These are phyloP conservation scores for Laguncularia racemosa DNA, from an alignment of 345 rosid species.

Conservation along the genomic window DNA sequence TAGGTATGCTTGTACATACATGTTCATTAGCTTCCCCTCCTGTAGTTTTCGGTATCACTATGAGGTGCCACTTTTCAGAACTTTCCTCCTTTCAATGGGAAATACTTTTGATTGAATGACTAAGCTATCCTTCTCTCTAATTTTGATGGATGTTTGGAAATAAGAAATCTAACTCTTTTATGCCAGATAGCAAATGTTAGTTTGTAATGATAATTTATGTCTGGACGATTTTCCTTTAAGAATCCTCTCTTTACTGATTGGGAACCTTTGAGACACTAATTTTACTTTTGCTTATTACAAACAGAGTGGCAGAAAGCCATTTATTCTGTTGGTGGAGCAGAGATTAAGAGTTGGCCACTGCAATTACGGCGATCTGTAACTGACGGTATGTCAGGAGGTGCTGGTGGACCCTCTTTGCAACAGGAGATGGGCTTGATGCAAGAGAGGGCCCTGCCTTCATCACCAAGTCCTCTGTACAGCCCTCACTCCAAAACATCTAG, in stretches of 20 bases:
- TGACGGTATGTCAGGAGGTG: constrained; percentile 63
- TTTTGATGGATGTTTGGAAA: not conserved
- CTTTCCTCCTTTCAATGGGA: not conserved
- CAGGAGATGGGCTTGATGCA: constrained; percentile 91
- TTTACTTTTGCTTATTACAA: constrained; percentile 11
- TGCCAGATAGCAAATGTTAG: too few species aligned
- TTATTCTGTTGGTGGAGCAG: constrained; percentile 84
- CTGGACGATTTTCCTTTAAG: constrained; percentile 4
- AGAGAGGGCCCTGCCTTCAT: constrained; percentile 80
- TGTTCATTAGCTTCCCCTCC: constrained; percentile 7
- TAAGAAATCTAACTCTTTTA: not conserved
- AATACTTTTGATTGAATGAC: not conserved
- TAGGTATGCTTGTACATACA: constrained; percentile 33
- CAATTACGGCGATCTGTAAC: constrained; percentile 85
- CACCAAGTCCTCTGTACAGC: constrained; percentile 75
- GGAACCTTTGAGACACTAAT: not conserved
- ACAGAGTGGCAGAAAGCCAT: constrained; percentile 99
- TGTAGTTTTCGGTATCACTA: not conserved
- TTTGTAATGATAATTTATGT: not conserved
- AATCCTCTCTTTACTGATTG: not conserved
- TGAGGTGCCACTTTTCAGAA: not conserved
- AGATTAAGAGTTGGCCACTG: constrained; percentile 88
- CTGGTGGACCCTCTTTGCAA: constrained; percentile 73
- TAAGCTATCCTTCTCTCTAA: not conserved
- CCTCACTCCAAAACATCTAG: constrained; percentile 76